Evolutionary conservation across 1,284 basidiomycete genomes (phyloP).

Genomic region (Puccinia novopanici): DNA sequence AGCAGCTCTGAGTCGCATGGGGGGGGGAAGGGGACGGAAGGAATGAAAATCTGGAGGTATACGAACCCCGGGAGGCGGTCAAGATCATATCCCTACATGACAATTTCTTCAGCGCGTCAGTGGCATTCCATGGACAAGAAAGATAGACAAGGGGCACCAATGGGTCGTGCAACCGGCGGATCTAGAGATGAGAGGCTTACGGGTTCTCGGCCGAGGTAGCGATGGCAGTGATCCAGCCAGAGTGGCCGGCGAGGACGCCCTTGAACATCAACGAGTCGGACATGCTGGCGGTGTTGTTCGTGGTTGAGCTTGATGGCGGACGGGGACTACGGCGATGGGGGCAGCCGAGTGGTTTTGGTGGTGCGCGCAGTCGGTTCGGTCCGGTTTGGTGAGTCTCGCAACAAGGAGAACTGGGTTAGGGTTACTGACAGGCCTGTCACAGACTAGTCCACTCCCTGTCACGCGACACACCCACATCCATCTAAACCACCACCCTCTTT

Average conservation of each 20-base stretch:
- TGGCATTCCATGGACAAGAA: background rate
- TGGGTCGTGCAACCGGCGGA: too few relatives aligned
- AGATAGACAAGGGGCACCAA: too few relatives aligned
- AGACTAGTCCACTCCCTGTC: background rate
- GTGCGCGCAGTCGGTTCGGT: background rate
- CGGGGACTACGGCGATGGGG: too few relatives aligned
- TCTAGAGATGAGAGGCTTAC: slow-evolving; percentile 18
- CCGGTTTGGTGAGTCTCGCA: slow-evolving; percentile 29
- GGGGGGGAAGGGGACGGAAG: background rate
- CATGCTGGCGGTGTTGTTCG: slow-evolving; percentile 62
- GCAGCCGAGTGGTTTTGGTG: background rate
- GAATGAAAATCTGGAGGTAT: slow-evolving; percentile 18
- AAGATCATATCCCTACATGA: slow-evolving; percentile 58
- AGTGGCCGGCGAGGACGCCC: slow-evolving; percentile 81
- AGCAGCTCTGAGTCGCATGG: slow-evolving; percentile 35
- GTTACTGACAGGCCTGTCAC: slow-evolving; percentile 11
- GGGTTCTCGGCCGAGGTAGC: slow-evolving; percentile 55
- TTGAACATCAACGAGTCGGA: slow-evolving; percentile 82
- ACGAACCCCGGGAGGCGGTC: slow-evolving; percentile 56
- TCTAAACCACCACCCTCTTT: background rate
- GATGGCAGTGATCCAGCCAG: slow-evolving; percentile 70
- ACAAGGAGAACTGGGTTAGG: slow-evolving; percentile 33
- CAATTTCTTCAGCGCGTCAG: slow-evolving; percentile 30
- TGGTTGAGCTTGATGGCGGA: background rate
- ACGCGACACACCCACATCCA: background rate